phyloP scores from a whole-genome alignment of 768 basidiomycete genomes.

The Exsudoporus frostii region DNA sequence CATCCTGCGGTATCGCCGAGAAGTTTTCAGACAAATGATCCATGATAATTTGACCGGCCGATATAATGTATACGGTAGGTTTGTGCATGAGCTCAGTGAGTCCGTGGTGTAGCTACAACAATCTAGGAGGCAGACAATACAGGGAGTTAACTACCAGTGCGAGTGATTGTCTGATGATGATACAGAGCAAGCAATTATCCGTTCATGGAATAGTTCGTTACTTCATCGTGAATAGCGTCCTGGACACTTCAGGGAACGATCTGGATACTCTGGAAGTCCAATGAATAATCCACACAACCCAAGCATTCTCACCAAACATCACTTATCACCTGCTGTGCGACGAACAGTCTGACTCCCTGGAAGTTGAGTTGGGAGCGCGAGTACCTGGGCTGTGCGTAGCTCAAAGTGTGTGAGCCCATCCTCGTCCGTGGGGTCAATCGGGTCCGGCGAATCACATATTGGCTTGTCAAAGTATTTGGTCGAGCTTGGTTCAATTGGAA shows the following conservation, averaged over 20 bases:
- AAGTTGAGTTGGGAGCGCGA: background rate
- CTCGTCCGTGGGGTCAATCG: constrained; percentile 4
- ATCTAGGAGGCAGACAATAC: constrained; percentile 1
- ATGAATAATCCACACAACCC: background rate
- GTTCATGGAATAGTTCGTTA: background rate
- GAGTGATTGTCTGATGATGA: constrained; percentile 4
- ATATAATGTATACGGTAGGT: background rate
- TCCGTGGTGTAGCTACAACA: constrained; percentile 11
- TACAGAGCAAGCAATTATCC: background rate
- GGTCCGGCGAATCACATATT: constrained; percentile 24
- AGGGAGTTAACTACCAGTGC: background rate
- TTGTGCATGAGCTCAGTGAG: background rate
- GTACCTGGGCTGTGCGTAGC: background rate
- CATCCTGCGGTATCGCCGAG: background rate
- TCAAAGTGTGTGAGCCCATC: background rate
- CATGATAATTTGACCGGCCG: background rate
- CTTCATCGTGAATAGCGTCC: constrained; percentile 1
- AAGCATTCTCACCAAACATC: background rate
- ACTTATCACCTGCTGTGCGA: background rate
- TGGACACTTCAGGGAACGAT: background rate
- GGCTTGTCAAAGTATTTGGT: constrained; percentile 8
- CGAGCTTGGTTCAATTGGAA: background rate
- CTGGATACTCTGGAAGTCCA: background rate
- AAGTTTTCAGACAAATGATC: background rate
- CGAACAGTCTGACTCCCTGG: background rate